Evolutionary conservation across 2,329 filamentous ascomycete species (phyloP).

Genomic region (Xylaria sp.): DNA sequence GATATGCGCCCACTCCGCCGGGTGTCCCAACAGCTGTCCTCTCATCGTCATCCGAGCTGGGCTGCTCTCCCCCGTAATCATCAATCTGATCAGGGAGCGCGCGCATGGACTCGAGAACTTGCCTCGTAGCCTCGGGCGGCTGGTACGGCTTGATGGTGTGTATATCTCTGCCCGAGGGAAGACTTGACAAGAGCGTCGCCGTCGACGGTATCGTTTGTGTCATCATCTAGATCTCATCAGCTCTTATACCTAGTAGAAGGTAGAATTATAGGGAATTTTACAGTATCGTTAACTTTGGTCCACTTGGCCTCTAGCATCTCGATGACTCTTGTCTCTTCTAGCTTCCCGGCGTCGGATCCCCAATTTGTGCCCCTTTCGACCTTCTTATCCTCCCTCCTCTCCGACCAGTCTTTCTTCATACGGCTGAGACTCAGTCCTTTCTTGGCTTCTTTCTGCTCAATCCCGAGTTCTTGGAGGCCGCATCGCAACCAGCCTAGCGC

Average conservation of each 20-base stretch:
- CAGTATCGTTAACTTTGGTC: constrained; percentile 92
- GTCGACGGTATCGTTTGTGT: constrained; percentile 78
- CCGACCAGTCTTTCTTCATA: constrained; percentile 74
- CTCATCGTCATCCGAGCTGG: constrained; percentile 59
- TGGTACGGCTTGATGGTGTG: constrained; percentile 76
- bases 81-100: constrained; percentile 61
- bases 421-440: constrained; percentile 63
- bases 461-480: constrained; percentile 78
- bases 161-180: constrained; percentile 91
- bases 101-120: constrained; percentile 71
- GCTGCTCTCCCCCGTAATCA: constrained; percentile 53
- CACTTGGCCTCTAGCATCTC: constrained; percentile 91
- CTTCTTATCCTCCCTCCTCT: constrained; percentile 81
- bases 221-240: constrained; percentile 34
- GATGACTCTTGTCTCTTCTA: constrained; percentile 86
- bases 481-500: constrained; percentile 89
- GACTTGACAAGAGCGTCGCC: constrained; percentile 76
- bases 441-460: constrained; percentile 64
- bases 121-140: constrained; percentile 71
- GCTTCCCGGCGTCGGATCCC: constrained; percentile 84
- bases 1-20: constrained; percentile 44
- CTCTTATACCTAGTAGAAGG: background rate
- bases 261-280: constrained; percentile 51
- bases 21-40: constrained; percentile 42
- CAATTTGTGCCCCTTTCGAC: constrained; percentile 78